Evolutionary conservation across 2,329 filamentous ascomycete species (phyloP), one percentile per base, ranked within the genome.

Genomic region (Balansia obtecta): DNA sequence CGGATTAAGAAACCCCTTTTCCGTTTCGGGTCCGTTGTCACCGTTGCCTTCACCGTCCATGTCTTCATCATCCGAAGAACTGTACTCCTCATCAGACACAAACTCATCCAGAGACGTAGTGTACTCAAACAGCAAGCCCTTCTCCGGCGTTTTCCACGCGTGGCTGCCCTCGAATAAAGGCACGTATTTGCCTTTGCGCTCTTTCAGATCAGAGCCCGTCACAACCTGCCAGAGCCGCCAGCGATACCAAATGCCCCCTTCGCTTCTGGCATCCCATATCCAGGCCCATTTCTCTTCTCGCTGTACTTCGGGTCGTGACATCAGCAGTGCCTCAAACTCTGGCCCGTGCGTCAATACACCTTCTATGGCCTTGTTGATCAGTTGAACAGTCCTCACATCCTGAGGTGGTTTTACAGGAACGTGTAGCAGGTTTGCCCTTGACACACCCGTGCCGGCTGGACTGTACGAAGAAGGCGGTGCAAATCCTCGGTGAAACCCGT

Each of bases 221-320:
- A 91, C 72, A 9, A 91, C 76, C 58, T 93, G 83, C 86, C 90
- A 96, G 43, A 97, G 63, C 43, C 88, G 81, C 86, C 88, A 97
- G 42, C 93, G 82, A 65, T 97, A 97, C 77, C 90, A 98, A 15
- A 94, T 79, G 15, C 85, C 91, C 27, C 82, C 89, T 54, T 76
- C 73, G 60, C 83, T 90, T 56, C 83, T 78, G 18, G 89, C 78
- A 64, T 97, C 85, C 83, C 88, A 98, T 5, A 98, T 73, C 86
- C 90, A 98, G 0, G 89, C 86, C 82, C 91, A 97, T 56, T 85
- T 89, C 64, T 95, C 87, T 53, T 95, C 87, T 40, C 76, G 77
- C 63, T 95, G 88, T 1, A 97, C 85, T 50, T 89, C 82, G 0
- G 86, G 80, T 16, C 87, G 76, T 46, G 83, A 85, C 93, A 97